These are phyloP conservation scores for Plantago elongata DNA, from an alignment of 257 asterid genomes.

Conservation along the genomic window DNA sequence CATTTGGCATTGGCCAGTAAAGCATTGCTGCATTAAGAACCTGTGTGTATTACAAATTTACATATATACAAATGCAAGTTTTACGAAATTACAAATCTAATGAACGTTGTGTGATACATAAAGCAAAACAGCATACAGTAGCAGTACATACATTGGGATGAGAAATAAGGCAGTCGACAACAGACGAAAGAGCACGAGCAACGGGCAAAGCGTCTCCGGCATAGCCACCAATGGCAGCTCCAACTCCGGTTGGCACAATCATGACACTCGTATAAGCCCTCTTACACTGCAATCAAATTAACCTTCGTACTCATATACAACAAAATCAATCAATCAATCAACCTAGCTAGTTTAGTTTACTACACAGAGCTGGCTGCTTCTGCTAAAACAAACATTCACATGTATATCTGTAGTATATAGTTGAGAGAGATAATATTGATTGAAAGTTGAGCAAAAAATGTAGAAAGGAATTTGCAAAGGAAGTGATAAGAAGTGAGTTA, in stretches of 20 bases:
- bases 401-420: too few species aligned
- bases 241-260: conserved; percentile 95
- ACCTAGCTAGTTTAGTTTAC: too few species aligned
- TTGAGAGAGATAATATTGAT: too few species aligned
- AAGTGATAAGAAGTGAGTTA: conserved; percentile 1
- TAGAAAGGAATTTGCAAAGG: not conserved
- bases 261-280: conserved; percentile 79
- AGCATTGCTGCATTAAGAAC: conserved; percentile 99
- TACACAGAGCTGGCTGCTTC: too few species aligned
- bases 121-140: not conserved
- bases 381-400: too few species aligned
- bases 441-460: not conserved
- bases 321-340: not conserved
- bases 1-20: conserved; percentile 91
- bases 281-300: conserved; percentile 40
- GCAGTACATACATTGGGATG: conserved; percentile 72
- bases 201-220: conserved; percentile 96
- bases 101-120: too few species aligned
- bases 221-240: conserved; percentile 91
- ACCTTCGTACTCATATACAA: not conserved
- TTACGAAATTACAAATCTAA: not conserved
- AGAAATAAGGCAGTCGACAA: conserved; percentile 86
- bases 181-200: conserved; percentile 76
- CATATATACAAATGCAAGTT: conserved; percentile 7
- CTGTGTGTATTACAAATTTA: conserved; percentile 45